Evolutionary conservation across 257 asterid species (phyloP), one percentile per base, ranked within the genome.

Genomic region (Leptodermis oblonga): DNA sequence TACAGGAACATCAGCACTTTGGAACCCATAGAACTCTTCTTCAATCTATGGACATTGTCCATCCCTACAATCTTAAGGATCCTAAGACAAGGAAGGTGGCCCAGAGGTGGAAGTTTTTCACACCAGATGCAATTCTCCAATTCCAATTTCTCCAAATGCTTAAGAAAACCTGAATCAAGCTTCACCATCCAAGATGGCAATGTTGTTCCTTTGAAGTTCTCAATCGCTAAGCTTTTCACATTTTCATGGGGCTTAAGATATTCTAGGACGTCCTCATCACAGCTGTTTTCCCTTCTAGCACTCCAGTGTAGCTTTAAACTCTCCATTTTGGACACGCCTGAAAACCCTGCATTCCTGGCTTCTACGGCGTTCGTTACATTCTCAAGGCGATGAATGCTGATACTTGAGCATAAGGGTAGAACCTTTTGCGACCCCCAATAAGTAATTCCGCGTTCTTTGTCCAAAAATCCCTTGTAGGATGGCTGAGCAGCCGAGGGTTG

Each of bases 241-340:
- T 70, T 61, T 18, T 22, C 48, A 20, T 70, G 75, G 1, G 79
- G 79, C 17, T 67, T 72, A 22, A 77, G 85, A 34, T 76, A 78
- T 20, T 80, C 71, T 14, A 80, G 23, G 7, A 74, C 72, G 34
- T 39, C 14, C 31, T 73, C 72, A 45, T 73, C 53, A 13, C 11
- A 31, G 45, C 2, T 13, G 3, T 53, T 48, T 33, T 9, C 34
- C 2, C 41, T 56, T 49, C 20, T 15, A 46, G 52, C n/a, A 10
- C 52, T 46, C 52, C 13, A 46, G 4, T 46, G 52, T 46, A 46
- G 52, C n/a, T 46, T 46, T 15, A 46, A 46, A 46, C 52, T 46
- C 52, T 46, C 52, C 52, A 46, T 7, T 51, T 43, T 23, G 15
- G 26, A 46, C 34, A 36, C 34, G 4, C 1, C 34, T 36, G 67